phyloP scores from a whole-genome alignment of 2,329 filamentous ascomycete species.

The Tolypocladium amazonense region DNA sequence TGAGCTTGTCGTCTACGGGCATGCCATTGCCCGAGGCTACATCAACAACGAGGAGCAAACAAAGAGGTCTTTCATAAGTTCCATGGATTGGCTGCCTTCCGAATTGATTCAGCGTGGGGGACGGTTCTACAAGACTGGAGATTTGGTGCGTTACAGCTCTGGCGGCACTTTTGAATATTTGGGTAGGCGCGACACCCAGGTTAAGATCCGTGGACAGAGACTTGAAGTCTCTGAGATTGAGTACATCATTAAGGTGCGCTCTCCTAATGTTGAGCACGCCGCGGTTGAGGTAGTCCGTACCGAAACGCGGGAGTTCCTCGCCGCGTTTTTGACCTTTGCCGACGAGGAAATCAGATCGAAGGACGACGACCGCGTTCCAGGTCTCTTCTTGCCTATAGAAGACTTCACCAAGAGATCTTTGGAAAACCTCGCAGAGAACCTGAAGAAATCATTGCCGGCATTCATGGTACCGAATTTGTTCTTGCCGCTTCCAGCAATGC shows the following conservation, averaged over 20 bases:
- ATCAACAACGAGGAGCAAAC: neutral
- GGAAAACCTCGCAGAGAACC: no score
- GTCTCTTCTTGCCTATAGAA: no score
- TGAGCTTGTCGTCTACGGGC: neutral
- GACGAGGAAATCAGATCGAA: no score
- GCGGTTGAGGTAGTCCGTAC: neutral
- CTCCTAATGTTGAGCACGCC: neutral
- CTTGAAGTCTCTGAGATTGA: neutral
- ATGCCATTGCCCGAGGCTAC: neutral
- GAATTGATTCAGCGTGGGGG: no score
- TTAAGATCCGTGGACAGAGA: conserved; percentile 16
- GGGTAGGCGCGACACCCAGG: conserved; percentile 12
- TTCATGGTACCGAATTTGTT: no score
- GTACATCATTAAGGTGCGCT: neutral
- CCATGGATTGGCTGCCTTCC: neutral
- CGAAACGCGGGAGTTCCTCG: neutral
- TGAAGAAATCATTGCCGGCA: no score
- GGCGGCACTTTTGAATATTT: conserved; percentile 9
- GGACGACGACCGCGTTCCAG: no score
- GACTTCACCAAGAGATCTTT: no score
- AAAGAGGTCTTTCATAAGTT: no score
- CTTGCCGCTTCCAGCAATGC: no score
- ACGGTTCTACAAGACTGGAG: conserved; percentile 8
- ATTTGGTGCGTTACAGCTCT: conserved; percentile 18
- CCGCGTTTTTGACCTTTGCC: no score